Evolutionary conservation across 1,284 basidiomycete species (phyloP), one percentile per base, ranked within the genome.

Genomic region (Hymenochaete sp.): DNA sequence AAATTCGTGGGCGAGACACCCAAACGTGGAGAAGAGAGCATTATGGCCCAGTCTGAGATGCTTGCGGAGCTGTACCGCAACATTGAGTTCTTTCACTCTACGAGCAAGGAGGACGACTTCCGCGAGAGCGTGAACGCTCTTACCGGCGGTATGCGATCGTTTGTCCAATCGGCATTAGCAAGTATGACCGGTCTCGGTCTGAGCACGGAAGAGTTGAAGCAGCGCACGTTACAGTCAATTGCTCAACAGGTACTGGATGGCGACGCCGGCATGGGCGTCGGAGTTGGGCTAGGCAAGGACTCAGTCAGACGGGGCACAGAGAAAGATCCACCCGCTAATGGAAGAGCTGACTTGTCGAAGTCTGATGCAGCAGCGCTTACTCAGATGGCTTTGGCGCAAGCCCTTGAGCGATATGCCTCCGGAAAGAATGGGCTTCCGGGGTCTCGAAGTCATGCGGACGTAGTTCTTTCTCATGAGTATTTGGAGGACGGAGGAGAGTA

Each of bases 221-320:
- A 56, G 39, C 70, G 73, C 61, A 69, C 75, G 26, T 77, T 82
- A 72, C 78, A 79, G 57, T 70, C 76, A 46, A 73, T 81, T 55
- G 79, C 79, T 26, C 79, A 82, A 56, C 77, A 78, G 59, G 76
- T 81, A 59, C 70, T 77, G 53, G 67, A 75, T 18, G 73, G 74
- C 21, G 58, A 62, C 22, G 56, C 57, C 38, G 55, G 56, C 44
- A 53, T 66, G 50, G 61, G 64, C 49, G 55, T 56, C 36, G 51
- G 52, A 44, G 49, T 36, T 31, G 37, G 49, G 14, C 25, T 44
- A n/a, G 40, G 56, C 60, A 43, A 60, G 24, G 4, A 18, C 25
- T 14, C 24, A n/a, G 29, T 28, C 38, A 16, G 6, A 63, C 60
- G 50, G 58, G 62, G 35, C 40, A 21, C 13, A 11, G 39, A 52